Base-by-base conservation (phyloP, 306 rosid genomes). In the Chamaecrista fasciculata region DNA sequence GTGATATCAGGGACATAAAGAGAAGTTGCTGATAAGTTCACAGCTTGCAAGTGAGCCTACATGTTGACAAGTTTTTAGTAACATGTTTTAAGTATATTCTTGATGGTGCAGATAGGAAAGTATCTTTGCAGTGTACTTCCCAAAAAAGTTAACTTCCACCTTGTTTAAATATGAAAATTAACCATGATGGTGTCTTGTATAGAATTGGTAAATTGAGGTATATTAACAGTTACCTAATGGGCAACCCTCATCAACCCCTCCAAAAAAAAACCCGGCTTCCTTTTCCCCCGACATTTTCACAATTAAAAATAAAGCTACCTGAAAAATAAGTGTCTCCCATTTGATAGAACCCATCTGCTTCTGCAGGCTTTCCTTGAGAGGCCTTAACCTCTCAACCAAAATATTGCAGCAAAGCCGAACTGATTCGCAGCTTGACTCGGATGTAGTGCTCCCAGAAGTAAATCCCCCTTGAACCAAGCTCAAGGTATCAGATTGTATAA, bases 391-490 rank as follows among this genome's bases (percentile, higher is more conserved):
- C 82, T 90, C 97, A 36, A 94, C 89, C 86, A 94, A 81, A 70
- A 78, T 56, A 67, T 90, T 57, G 79, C 97, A 90, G 67, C 94
- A 77, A 62, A 90, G 81, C 71, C 89, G 80, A 31, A 90, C 95
- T 26, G 97, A 97, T 80, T 84, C 95, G 21, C 98, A 90, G 82
- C 96, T 86, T 57, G 97, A 66, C 82, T 94, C 98, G 5, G 98
- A 94, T 67, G 98, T 90, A 24, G 98, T 94, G 77, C 98, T 94
- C 71, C 96, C 97, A 56, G 86, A 72, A 49, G 98, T 90, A 67
- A 76, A 82, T 5, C 98, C 97, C 42, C 97, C 98, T 85, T 94
- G 98, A 75, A 84, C 85, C 81, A 94, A 57, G 79, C 92, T 84
- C 79, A 94, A 51, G 14, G 84, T 77, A 79, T 90, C 98, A 11